Evolutionary conservation across 306 rosid genomes (phyloP), one percentile per base, ranked within the genome.

Genomic region (Fragaria nilgerrensis): DNA sequence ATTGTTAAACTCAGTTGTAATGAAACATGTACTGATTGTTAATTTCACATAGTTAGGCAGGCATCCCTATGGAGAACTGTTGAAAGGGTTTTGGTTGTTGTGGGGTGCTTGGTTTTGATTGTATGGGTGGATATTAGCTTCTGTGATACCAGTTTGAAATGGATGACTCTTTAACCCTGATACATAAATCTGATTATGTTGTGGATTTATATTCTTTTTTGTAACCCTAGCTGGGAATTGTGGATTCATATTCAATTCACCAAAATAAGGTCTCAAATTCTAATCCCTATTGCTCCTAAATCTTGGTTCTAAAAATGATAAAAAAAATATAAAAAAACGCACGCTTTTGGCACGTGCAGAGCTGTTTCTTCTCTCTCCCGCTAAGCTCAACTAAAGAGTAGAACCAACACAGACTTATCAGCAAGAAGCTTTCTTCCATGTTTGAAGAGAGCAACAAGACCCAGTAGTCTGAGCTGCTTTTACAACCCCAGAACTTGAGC

Each of bases 361-460:
- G 68, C 56, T 50, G 71, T 50, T 70, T 75, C 34, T 32, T 52
- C 43, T 25, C 65, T n/a, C 76, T 53, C 75, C 83, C 66, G 66
- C 73, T 37, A 48, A 75, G 62, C 76, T 77, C 32, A 3, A 25
- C 64, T 62, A 1, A 0, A 12, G 41, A 29, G 39, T 32, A 29
- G 68, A 62, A 62, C 19, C 45, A 64, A 22, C 20, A 16, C 58
- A 10, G 48, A 4, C 59, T 58, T 62, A 23, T 13, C 70, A 19
- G 22, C 17, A 32, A 16, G 13, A 32, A 63, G 68, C 74, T 41
- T 81, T 8, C 62, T 70, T 41, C 23, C 73, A 86, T 85, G 88
- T 37, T 37, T 37, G 41, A 37, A 37, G 41, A 37, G 41, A 37
- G 59, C 86, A 66, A 20, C 65, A 68, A 37, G 5, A 32, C 84